These are phyloP conservation scores for Smittium mucronatum DNA, from an alignment of 371 early-diverging fungal species.

Conservation along the genomic window DNA sequence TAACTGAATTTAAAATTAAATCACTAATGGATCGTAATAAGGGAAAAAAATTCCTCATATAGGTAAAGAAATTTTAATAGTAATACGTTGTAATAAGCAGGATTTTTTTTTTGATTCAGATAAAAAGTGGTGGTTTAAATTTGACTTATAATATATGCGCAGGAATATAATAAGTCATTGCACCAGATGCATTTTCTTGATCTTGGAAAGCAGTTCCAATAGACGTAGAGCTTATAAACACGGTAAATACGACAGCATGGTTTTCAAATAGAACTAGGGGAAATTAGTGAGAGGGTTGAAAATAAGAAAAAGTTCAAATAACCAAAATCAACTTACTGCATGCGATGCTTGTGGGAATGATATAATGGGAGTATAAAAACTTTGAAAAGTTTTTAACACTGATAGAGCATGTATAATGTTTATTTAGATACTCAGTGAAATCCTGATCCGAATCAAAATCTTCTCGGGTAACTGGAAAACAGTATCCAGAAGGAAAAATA, in stretches of 20 bases:
- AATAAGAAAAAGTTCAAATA: background rate
- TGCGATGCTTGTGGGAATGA: slow-evolving; percentile 42
- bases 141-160: slow-evolving; percentile 16
- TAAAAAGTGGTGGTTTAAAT: background rate
- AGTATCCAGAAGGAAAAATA: background rate
- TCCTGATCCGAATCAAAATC: slow-evolving; percentile 7
- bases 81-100: too few relatives aligned
- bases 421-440: background rate
- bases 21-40: too few relatives aligned
- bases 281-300: background rate
- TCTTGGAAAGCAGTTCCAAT: slow-evolving; percentile 17
- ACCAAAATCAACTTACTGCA: slow-evolving; percentile 24
- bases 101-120: background rate
- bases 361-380: slow-evolving; percentile 41
- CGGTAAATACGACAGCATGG: slow-evolving; percentile 37
- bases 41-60: too few relatives aligned
- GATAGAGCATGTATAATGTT: slow-evolving; percentile 19
- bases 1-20: too few relatives aligned
- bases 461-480: background rate
- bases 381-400: slow-evolving; percentile 45
- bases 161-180: slow-evolving; percentile 32
- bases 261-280: slow-evolving; percentile 31
- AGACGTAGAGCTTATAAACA: slow-evolving; percentile 32
- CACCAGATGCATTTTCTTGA: slow-evolving; percentile 28
- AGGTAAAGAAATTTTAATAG: too few relatives aligned